Percentiles rank a stretch among this genome's conserved stretches.
phyloP scores from a whole-genome alignment of 2,329 filamentous ascomycete species.

The Aspergillus transmontanensis region DNA sequence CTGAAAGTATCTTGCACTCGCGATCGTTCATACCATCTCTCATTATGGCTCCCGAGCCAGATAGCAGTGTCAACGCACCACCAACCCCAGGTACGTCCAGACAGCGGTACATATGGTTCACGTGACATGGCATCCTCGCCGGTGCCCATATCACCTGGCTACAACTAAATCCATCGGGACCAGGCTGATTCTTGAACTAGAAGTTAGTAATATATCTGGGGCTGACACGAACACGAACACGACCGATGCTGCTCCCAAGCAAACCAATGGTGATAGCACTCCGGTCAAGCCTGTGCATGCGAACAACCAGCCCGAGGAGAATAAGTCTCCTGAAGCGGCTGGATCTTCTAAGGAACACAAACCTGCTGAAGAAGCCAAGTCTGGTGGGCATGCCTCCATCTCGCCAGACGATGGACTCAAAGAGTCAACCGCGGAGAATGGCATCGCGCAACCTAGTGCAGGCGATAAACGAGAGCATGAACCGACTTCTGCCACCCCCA shows the following conservation, averaged over 20 bases:
- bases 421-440: slow-evolving; percentile 11
- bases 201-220: slow-evolving; percentile 11
- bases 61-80: slow-evolving; percentile 14
- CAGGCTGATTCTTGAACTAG: slow-evolving; percentile 7
- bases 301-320: slow-evolving; percentile 8
- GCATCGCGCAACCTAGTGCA: slow-evolving; percentile 13
- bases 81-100: slow-evolving; percentile 28
- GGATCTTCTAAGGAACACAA: slow-evolving; percentile 15
- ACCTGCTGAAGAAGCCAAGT: slow-evolving; percentile 12
- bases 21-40: background rate
- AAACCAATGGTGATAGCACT: slow-evolving; percentile 11
- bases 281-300: slow-evolving; percentile 5
- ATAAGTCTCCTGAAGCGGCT: slow-evolving; percentile 13
- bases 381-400: slow-evolving; percentile 8
- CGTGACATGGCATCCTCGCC: background rate
- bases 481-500: slow-evolving; percentile 6
- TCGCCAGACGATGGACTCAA: slow-evolving; percentile 2
- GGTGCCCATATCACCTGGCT: background rate
- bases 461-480: slow-evolving; percentile 31
- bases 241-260: slow-evolving; percentile 4
- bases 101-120: background rate
- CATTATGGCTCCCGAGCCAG: slow-evolving; percentile 31
- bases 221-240: slow-evolving; percentile 8
- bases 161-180: background rate
- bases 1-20: background rate